Evolutionary conservation across 192 early-diverging fungal species (phyloP).

Genomic region (Ambispora gerdemannii): DNA sequence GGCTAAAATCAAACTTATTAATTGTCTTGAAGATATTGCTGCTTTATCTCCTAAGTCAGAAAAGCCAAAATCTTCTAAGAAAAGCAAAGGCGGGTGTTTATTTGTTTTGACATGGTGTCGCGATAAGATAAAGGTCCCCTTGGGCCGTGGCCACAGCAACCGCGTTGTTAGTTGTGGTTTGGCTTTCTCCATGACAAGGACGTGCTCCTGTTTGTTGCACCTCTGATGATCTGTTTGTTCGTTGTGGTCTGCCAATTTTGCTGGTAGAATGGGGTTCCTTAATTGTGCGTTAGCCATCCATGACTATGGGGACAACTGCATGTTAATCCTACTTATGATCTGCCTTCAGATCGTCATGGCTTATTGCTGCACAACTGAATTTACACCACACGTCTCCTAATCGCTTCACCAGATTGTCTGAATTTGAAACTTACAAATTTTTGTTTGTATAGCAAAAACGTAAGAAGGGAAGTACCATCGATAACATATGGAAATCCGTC

Average conservation of each 20-base stretch:
- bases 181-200: slow-evolving; percentile 22
- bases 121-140: slow-evolving; percentile 25
- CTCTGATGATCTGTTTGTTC: slow-evolving; percentile 24
- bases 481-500: slow-evolving; percentile 14
- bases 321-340: slow-evolving; percentile 13
- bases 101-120: slow-evolving; percentile 26
- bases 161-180: slow-evolving; percentile 24
- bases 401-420: slow-evolving; percentile 11
- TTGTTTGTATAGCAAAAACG: slow-evolving; percentile 27
- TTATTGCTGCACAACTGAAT: slow-evolving; percentile 26
- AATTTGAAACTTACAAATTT: slow-evolving; percentile 28
- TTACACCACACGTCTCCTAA: slow-evolving; percentile 24
- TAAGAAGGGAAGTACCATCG: slow-evolving; percentile 10
- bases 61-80: slow-evolving; percentile 21
- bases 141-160: slow-evolving; percentile 25
- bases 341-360: no score
- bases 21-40: slow-evolving; percentile 14
- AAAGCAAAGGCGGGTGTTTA: slow-evolving; percentile 24
- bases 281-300: slow-evolving; percentile 27
- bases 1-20: slow-evolving; percentile 2
- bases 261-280: slow-evolving; percentile 26
- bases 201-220: slow-evolving; percentile 17
- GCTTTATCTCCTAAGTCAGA: slow-evolving; percentile 25
- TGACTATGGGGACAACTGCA: slow-evolving; percentile 26
- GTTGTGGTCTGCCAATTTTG: slow-evolving; percentile 2